phyloP scores from a whole-genome alignment of 345 rosid species.

The Arabidopsis suecica region DNA sequence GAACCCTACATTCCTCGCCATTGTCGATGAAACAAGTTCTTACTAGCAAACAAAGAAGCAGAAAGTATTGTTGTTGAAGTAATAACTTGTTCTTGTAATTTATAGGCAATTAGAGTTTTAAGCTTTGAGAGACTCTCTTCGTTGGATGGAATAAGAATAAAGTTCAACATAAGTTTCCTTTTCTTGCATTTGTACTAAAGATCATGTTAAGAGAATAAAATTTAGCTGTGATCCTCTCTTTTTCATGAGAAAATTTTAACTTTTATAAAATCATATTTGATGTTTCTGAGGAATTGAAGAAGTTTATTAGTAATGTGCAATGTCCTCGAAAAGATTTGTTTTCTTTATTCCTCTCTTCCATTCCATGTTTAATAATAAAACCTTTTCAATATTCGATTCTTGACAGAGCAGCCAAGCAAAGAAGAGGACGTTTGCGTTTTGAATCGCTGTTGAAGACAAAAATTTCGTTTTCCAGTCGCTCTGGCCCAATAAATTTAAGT shows the following conservation, averaged over 20 bases:
- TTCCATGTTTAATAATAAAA: conserved; percentile 20
- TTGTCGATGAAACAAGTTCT: conserved; percentile 21
- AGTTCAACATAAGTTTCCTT: conserved; percentile 25
- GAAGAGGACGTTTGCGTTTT: conserved; percentile 22
- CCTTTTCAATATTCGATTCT: conserved; percentile 43
- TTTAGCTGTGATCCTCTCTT: conserved; percentile 37
- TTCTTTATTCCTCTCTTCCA: conserved; percentile 26
- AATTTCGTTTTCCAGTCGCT: background rate
- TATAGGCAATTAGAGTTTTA: conserved; percentile 10
- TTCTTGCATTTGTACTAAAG: conserved; percentile 25
- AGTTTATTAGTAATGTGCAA: background rate
- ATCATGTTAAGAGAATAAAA: conserved; percentile 35
- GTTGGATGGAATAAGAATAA: conserved; percentile 48
- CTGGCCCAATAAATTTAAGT: conserved; percentile 6
- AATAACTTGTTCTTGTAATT: conserved; percentile 35
- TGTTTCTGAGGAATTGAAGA: background rate
- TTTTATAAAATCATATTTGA: background rate
- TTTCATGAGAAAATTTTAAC: background rate
- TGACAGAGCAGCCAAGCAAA: conserved; percentile 47
- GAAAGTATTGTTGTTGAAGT: conserved; percentile 25
- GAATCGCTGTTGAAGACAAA: background rate
- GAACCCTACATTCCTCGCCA: conserved; percentile 44
- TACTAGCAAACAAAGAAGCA: conserved; percentile 30
- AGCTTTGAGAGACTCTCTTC: conserved; percentile 31
- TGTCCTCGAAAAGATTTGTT: background rate